These are phyloP conservation scores for Nicotiana obtusifolia DNA, from an alignment of 257 asterid genomes.

Conservation along the genomic window DNA sequence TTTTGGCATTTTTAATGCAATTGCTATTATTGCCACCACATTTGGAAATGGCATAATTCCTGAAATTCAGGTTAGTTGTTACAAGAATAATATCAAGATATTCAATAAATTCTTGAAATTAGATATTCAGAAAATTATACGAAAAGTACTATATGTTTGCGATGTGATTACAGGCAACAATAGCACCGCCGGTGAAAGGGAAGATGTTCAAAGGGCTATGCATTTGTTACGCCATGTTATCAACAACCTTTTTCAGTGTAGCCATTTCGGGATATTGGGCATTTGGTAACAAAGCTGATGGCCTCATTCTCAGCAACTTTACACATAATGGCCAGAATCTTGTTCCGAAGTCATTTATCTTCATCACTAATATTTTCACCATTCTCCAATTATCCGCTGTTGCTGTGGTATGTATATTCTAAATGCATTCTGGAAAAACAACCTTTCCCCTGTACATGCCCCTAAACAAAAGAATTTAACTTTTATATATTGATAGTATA, in stretches of 20 bases:
- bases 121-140: too few relatives aligned
- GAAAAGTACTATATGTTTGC: too few relatives aligned
- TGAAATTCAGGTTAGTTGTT: slow-evolving; percentile 61
- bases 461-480: background rate
- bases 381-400: slow-evolving; percentile 88
- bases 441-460: too few relatives aligned
- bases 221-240: slow-evolving; percentile 58
- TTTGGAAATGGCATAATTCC: slow-evolving; percentile 93
- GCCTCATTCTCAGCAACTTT: slow-evolving; percentile 64
- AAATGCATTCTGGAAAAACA: too few relatives aligned
- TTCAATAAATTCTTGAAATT: too few relatives aligned
- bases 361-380: slow-evolving; percentile 61
- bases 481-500: too few relatives aligned
- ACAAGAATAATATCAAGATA: too few relatives aligned
- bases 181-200: slow-evolving; percentile 86
- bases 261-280: slow-evolving; percentile 92
- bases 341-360: slow-evolving; percentile 64
- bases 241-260: slow-evolving; percentile 65
- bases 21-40: slow-evolving; percentile 88
- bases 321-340: slow-evolving; percentile 43
- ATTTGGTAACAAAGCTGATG: slow-evolving; percentile 60
- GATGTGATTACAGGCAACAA: slow-evolving; percentile 50
- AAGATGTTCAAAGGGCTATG: slow-evolving; percentile 89
- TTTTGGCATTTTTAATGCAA: slow-evolving; percentile 64
- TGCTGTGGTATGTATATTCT: slow-evolving; percentile 46